A percentile compares a stretch with the other conserved stretches of the same genome.
These are phyloP conservation scores for Nothophaeocryptopus gaeumannii DNA, from an alignment of 2,329 filamentous ascomycete species.

Conservation along the genomic window DNA sequence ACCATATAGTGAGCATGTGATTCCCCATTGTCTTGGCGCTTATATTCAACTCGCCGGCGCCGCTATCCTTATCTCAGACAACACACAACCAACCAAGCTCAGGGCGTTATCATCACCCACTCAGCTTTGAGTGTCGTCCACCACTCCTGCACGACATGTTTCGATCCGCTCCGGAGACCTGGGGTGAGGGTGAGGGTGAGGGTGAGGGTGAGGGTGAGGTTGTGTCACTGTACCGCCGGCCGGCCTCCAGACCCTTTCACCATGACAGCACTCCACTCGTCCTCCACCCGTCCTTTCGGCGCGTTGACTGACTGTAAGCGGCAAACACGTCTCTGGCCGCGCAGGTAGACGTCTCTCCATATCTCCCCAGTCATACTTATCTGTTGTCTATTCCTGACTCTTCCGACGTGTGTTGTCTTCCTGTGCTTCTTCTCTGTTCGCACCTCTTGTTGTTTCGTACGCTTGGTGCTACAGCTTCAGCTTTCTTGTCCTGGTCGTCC, in stretches of 20 bases:
- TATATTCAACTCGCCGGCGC: too few relatives aligned
- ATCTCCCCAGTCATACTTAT: not conserved
- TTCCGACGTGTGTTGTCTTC: not conserved
- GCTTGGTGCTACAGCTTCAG: not conserved
- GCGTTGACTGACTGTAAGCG: conserved; percentile 1
- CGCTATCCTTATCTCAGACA: too few relatives aligned
- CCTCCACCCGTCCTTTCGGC: too few relatives aligned
- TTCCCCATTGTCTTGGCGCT: too few relatives aligned
- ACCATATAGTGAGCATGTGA: too few relatives aligned
- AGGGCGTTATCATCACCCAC: conserved; percentile 6
- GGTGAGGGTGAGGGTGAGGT: too few relatives aligned
- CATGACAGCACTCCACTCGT: conserved; percentile 5
- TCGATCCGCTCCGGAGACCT: conserved; percentile 9
- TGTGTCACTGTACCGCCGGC: conserved; percentile 8
- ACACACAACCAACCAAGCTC: too few relatives aligned
- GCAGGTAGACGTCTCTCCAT: not conserved
- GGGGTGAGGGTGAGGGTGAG: not conserved
- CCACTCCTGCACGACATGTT: conserved; percentile 9
- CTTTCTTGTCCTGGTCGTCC: not conserved
- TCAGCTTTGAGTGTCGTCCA: conserved; percentile 1
- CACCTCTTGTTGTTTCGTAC: not conserved
- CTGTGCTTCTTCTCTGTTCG: not conserved
- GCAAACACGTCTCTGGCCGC: not conserved
- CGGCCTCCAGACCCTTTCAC: conserved; percentile 1
- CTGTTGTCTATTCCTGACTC: not conserved